Conservation (phyloP, 257 asterid genomes). For the Ligustrum vulgare region DNA sequence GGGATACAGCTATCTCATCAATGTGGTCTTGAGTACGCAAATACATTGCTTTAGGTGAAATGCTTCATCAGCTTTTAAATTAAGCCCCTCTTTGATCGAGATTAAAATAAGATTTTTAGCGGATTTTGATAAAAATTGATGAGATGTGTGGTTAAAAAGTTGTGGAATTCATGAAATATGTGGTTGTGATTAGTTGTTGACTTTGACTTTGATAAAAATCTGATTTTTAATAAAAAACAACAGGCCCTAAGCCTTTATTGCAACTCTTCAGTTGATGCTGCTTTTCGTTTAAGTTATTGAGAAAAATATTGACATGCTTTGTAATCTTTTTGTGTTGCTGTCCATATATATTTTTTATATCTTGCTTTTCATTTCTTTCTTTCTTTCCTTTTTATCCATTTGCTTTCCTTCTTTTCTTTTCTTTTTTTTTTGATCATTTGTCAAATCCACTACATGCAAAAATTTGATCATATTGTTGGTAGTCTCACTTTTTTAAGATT, state of each 20-base stretch:
- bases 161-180: too few relatives aligned
- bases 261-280: background rate
- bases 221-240: too few relatives aligned
- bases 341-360: background rate
- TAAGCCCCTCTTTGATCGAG: too few relatives aligned
- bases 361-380: background rate
- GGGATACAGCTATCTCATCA: background rate
- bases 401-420: background rate
- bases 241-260: background rate
- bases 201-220: too few relatives aligned
- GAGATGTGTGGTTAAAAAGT: too few relatives aligned
- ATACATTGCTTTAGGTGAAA: slow-evolving; percentile 14
- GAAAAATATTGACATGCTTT: slow-evolving; percentile 1
- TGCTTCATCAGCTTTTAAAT: slow-evolving; percentile 11
- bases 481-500: background rate
- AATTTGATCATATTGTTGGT: slow-evolving; percentile 1
- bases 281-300: slow-evolving; percentile 11
- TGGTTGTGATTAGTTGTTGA: too few relatives aligned
- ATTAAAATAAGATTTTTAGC: too few relatives aligned
- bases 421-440: background rate
- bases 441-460: slow-evolving; percentile 13
- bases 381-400: background rate
- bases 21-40: background rate
- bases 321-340: background rate
- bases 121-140: too few relatives aligned